phyloP scores from a whole-genome alignment of 2,329 filamentous ascomycete species.

The Colletotrichum orchidophilum region DNA sequence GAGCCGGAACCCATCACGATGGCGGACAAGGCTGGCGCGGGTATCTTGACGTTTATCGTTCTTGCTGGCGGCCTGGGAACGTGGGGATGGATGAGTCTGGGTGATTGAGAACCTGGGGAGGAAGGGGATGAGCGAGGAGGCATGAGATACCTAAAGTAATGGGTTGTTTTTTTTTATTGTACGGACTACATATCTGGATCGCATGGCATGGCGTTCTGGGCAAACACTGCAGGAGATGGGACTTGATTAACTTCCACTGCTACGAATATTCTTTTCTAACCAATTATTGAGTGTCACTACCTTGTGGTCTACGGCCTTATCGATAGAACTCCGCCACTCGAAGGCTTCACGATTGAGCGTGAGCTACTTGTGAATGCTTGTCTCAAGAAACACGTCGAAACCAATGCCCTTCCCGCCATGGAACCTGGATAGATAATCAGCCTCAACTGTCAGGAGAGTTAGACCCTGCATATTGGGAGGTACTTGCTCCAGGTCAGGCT shows the following conservation, averaged over 20 bases:
- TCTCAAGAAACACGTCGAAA: background rate
- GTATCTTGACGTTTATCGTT: constrained; percentile 57
- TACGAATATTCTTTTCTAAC: background rate
- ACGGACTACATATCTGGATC: constrained; percentile 28
- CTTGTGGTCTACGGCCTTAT: background rate
- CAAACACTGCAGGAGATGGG: background rate
- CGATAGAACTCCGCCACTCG: background rate
- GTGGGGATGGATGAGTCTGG: constrained; percentile 60
- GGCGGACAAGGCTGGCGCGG: constrained; percentile 58
- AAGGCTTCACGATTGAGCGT: background rate
- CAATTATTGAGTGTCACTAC: background rate
- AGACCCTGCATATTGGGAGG: background rate
- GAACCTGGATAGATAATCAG: background rate
- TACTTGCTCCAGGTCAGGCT: too few species aligned
- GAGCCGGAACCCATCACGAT: constrained; percentile 48
- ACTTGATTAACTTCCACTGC: background rate
- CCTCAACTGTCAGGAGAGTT: background rate
- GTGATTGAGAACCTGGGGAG: background rate
- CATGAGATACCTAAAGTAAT: background rate
- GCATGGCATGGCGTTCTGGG: constrained; percentile 32
- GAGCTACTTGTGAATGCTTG: background rate
- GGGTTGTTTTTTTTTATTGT: constrained; percentile 12
- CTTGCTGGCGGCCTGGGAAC: constrained; percentile 51
- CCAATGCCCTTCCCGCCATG: background rate
- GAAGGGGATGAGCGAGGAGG: background rate